Evolutionary conservation across 208 protist species (phyloP), one percentile per base, ranked within the genome.

Genomic region (Wallacemonas collosoma): DNA sequence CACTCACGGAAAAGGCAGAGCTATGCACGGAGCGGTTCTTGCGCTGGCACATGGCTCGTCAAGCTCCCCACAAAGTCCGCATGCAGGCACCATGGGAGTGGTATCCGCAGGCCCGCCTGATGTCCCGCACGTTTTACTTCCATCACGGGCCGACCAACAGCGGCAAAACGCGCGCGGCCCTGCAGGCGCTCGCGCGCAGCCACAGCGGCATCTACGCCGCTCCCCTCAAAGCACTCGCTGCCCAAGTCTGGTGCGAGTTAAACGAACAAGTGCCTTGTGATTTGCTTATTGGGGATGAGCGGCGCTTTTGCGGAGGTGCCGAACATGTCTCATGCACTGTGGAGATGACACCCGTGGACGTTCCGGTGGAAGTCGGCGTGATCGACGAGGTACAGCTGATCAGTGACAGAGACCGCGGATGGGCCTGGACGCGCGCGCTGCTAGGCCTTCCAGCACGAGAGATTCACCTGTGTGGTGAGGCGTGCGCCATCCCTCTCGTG

Each of bases 351-450:
- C 89, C 87, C 9, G 53, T 95, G 5, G 87, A 93, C 70, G 57
- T 86, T 44, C 64, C 75, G 9, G 81, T 95, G 39, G 93, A 98
- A 63, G 92, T 98, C 7, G 93, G 76, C 12, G 93, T 98, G 11
- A 94, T 98, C 68, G 95, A 98, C 71, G 95, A 98, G 76, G 87
- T 98, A n/a, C 98, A 99, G 85, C 94, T 98, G 76, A 89, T 99
- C 41, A 83, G 71, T 9, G 93, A 98, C 74, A 58, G 73, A 48
- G 89, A 97, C 51, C 84, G 98, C 12, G 98, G 98, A 38, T 97
- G 94, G 93, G 95, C 96, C 3, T 99, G 95, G 95, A 98, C 95
- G n/a, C 88, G 91, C 38, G 96, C 96, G 2, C 73, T 99, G 47
- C 85, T 98, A 3, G 95, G 96, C 14, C 69, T 98, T 2, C 90